phyloP scores from a whole-genome alignment of 176 grass and related monocot species.

The Musa troglodytarum region DNA sequence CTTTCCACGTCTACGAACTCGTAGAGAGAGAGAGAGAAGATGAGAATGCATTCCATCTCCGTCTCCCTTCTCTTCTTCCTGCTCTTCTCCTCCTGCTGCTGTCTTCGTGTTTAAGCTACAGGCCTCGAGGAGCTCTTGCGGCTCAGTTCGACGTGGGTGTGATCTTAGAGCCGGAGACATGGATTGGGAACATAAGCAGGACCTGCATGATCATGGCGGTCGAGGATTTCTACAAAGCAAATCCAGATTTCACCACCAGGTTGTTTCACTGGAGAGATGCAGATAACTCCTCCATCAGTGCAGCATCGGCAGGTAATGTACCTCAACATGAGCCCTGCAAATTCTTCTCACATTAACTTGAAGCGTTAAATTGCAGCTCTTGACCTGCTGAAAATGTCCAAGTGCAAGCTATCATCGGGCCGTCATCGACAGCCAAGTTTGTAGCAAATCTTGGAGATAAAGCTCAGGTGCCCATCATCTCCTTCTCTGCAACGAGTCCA shows the following conservation, averaged over 20 bases:
- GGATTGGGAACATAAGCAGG: slow-evolving; percentile 29
- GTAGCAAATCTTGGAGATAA: slow-evolving; percentile 54
- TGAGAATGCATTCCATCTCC: too few relatives aligned
- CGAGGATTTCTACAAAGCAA: slow-evolving; percentile 44
- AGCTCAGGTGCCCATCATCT: slow-evolving; percentile 55
- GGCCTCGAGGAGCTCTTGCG: not conserved
- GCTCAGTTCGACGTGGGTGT: slow-evolving; percentile 41
- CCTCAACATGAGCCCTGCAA: not conserved
- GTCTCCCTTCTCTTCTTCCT: not conserved
- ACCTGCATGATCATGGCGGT: slow-evolving; percentile 46
- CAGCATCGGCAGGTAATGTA: slow-evolving; percentile 40
- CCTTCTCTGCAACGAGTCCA: slow-evolving; percentile 42
- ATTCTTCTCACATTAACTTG: not conserved
- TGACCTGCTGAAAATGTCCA: slow-evolving; percentile 65
- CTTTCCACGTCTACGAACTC: too few relatives aligned
- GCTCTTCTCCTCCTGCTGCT: not conserved
- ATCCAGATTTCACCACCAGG: slow-evolving; percentile 30
- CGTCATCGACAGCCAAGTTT: slow-evolving; percentile 56
- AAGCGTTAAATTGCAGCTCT: slow-evolving; percentile 31
- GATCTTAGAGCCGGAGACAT: slow-evolving; percentile 31
- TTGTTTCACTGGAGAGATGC: slow-evolving; percentile 36
- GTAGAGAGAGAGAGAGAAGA: too few relatives aligned
- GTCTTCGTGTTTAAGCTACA: not conserved
- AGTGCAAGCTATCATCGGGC: slow-evolving; percentile 65
- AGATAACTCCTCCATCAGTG: slow-evolving; percentile 24